Percentiles rank a stretch among this genome's conserved stretches.
Evolutionary conservation across 768 basidiomycete species (phyloP).

Genomic region (Hirschioporus abietinus): DNA sequence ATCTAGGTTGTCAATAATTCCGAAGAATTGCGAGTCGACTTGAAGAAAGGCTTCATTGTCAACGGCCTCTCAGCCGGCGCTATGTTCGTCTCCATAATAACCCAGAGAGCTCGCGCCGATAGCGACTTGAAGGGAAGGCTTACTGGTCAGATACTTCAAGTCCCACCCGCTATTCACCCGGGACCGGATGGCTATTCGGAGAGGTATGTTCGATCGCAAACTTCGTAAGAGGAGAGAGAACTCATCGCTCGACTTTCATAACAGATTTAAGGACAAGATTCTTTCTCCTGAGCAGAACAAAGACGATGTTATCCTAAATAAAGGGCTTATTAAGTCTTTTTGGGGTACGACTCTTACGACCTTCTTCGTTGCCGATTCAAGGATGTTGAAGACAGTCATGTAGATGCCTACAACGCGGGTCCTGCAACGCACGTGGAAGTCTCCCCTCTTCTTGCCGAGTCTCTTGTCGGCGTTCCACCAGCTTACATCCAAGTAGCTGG

Average conservation of each 20-base stretch:
- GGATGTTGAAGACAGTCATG: not conserved
- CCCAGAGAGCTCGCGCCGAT: conserved; percentile 20
- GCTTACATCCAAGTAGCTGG: conserved; percentile 22
- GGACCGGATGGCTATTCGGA: conserved; percentile 15
- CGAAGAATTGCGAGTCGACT: conserved; percentile 10
- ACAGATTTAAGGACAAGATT: conserved; percentile 17
- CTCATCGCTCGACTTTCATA: not conserved
- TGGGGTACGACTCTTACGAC: conserved; percentile 3
- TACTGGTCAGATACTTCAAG: conserved; percentile 21
- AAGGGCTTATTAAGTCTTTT: conserved; percentile 6
- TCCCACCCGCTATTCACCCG: conserved; percentile 18
- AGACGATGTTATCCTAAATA: conserved; percentile 14
- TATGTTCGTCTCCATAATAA: conserved; percentile 18
- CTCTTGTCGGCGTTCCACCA: conserved; percentile 18
- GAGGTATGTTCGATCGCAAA: conserved; percentile 13
- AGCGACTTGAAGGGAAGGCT: conserved; percentile 15
- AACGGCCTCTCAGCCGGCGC: conserved; percentile 22
- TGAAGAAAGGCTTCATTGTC: conserved; percentile 21
- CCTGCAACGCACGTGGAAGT: conserved; percentile 4
- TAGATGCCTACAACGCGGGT: not conserved
- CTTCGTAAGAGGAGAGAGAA: not conserved
- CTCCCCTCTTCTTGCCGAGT: conserved; percentile 18
- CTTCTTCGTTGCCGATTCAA: conserved; percentile 5
- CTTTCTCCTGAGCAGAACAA: conserved; percentile 19
- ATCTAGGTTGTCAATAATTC: conserved; percentile 12